A percentile compares a stretch with the other conserved stretches of the same genome.
Conservation (phyloP, 768 basidiomycete genomes). For the Rhodosporidiobolus odoratus region DNA sequence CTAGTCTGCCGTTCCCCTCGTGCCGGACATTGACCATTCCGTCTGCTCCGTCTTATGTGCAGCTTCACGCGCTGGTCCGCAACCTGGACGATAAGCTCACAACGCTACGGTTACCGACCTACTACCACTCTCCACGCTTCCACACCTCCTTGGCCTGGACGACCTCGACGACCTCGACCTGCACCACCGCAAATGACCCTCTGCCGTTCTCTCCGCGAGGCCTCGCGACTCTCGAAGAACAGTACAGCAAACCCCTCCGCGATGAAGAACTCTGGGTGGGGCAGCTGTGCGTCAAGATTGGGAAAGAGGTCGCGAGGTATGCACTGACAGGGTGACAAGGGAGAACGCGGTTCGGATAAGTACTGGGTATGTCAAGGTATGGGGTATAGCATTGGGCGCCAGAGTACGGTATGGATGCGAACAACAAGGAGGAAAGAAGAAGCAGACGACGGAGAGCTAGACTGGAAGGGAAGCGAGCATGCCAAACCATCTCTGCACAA, state of each 20-base stretch:
- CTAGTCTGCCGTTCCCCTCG: neutral
- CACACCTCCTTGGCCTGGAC: slow-evolving; percentile 86
- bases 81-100: slow-evolving; percentile 59
- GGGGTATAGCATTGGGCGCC: neutral
- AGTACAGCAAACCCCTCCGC: slow-evolving; percentile 51
- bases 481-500: slow-evolving; percentile 26
- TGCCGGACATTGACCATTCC: neutral
- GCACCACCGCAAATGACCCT: slow-evolving; percentile 5
- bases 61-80: slow-evolving; percentile 60
- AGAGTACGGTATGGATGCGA: too few relatives aligned
- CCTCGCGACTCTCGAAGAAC: slow-evolving; percentile 54
- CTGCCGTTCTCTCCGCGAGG: slow-evolving; percentile 54
- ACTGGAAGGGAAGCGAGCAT: neutral
- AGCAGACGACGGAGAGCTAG: neutral
- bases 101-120: slow-evolving; percentile 65
- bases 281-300: slow-evolving; percentile 62
- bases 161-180: slow-evolving; percentile 36
- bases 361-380: neutral
- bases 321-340: neutral
- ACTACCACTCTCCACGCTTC: slow-evolving; percentile 74
- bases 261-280: slow-evolving; percentile 56
- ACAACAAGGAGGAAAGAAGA: too few relatives aligned
- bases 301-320: slow-evolving; percentile 61
- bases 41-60: neutral
- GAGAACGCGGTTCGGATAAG: neutral